These are phyloP conservation scores for Pythium phragmiticola DNA, from an alignment of 352 stramenopile genomes.

Conservation along the genomic window DNA sequence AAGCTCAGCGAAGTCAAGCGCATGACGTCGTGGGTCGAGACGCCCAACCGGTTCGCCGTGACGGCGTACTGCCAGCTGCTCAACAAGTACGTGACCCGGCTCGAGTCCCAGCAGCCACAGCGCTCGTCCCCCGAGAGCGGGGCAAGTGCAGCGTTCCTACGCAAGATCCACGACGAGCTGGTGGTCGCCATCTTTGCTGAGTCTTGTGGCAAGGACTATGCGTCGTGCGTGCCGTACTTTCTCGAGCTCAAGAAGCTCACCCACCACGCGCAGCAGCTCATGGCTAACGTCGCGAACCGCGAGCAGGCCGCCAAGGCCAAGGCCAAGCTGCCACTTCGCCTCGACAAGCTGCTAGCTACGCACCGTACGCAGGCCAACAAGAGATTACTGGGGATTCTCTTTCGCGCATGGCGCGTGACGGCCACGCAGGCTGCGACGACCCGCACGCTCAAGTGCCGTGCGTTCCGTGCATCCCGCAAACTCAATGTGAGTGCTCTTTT, in stretches of 20 bases:
- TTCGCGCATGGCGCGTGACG: conserved; percentile 47
- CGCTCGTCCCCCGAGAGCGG: conserved; percentile 18
- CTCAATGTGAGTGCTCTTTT: conserved; percentile 63
- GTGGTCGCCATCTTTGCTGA: conserved; percentile 50
- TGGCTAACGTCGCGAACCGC: conserved; percentile 51
- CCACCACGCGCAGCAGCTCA: conserved; percentile 44
- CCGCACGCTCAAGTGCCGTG: conserved; percentile 59
- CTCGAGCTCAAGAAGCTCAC: conserved; percentile 62
- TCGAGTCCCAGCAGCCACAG: conserved; percentile 3
- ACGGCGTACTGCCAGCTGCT: conserved; percentile 72
- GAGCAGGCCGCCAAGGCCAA: conserved; percentile 43
- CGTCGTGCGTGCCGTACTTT: conserved; percentile 59
- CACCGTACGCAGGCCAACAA: conserved; percentile 22
- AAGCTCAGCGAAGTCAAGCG: conserved; percentile 76
- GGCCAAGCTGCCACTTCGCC: conserved; percentile 41
- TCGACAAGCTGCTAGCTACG: conserved; percentile 39
- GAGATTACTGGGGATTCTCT: conserved; percentile 31
- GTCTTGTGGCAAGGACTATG: not conserved
- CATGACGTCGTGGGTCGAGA: conserved; percentile 71
- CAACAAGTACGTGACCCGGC: conserved; percentile 51
- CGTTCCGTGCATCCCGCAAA: conserved; percentile 53
- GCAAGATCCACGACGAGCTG: conserved; percentile 52
- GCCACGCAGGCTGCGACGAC: conserved; percentile 37
- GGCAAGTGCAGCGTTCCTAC: conserved; percentile 47
- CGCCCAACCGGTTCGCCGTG: conserved; percentile 71